Evolutionary conservation across 2,329 filamentous ascomycete species (phyloP).

Genomic region (Blastomyces parvus): DNA sequence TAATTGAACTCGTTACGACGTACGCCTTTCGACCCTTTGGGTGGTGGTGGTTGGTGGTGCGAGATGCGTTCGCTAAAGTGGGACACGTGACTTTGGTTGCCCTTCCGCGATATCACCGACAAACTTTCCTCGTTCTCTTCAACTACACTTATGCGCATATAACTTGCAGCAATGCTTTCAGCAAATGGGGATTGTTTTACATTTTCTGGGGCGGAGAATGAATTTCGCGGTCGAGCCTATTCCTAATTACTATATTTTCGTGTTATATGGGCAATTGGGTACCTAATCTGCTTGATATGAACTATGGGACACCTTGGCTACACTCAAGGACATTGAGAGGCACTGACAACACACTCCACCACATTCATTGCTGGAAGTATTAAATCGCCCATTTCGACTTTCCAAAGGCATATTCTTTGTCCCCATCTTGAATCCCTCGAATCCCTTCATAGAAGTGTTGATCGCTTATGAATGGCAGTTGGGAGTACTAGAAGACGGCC

Average conservation of each 20-base stretch:
- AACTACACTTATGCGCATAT: too few species aligned
- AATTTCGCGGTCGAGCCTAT: background rate
- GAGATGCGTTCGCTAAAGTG: slow-evolving; percentile 35
- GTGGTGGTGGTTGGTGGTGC: slow-evolving; percentile 31
- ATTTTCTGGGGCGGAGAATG: background rate
- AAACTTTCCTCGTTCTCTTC: background rate
- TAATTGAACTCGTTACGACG: slow-evolving; percentile 30
- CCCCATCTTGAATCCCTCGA: background rate
- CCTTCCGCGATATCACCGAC: slow-evolving; percentile 20
- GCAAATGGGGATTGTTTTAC: background rate
- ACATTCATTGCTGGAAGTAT: background rate
- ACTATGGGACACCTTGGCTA: too few species aligned
- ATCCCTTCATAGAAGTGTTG: too few species aligned
- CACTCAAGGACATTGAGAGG: too few species aligned
- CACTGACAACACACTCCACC: background rate
- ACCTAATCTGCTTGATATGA: background rate
- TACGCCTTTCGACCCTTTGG: slow-evolving; percentile 20
- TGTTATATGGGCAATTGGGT: background rate
- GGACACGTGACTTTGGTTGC: slow-evolving; percentile 35
- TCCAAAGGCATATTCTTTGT: background rate
- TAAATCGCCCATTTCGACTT: background rate
- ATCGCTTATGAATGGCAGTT: too few species aligned
- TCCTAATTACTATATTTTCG: background rate
- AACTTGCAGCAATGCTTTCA: background rate
- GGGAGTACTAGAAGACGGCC: background rate